Conservation (phyloP, 192 early-diverging fungal species). For the Coemansia brasiliensis region DNA sequence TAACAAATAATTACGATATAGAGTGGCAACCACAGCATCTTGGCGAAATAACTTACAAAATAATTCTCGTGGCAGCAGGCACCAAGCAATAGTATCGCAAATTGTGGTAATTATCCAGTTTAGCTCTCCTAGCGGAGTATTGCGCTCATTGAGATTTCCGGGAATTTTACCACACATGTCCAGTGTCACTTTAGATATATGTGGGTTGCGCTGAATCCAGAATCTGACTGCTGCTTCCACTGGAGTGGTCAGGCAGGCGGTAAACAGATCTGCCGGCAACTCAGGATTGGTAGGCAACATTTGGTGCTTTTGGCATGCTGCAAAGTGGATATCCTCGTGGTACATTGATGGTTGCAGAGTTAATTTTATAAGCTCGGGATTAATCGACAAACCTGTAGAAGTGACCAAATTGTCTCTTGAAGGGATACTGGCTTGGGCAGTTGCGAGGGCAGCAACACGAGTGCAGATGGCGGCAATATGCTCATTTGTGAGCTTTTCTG, state of each 20-base stretch:
- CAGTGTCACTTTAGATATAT: slow-evolving; percentile 74
- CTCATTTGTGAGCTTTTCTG: slow-evolving; percentile 8
- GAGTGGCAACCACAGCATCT: slow-evolving; percentile 88
- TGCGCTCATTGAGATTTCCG: slow-evolving; percentile 82
- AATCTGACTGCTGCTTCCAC: slow-evolving; percentile 91
- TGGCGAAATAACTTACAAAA: slow-evolving; percentile 92
- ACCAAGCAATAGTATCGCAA: slow-evolving; percentile 99
- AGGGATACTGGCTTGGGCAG: not conserved
- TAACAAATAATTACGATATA: slow-evolving; percentile 94
- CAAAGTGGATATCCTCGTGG: slow-evolving; percentile 89
- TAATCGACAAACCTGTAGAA: not conserved
- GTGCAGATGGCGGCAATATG: slow-evolving; percentile 14
- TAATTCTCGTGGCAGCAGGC: slow-evolving; percentile 77
- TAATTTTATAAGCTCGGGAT: slow-evolving; percentile 40
- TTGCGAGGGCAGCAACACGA: slow-evolving; percentile 15
- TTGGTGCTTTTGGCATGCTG: slow-evolving; percentile 83
- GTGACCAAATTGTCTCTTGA: not conserved
- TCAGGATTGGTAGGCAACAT: slow-evolving; percentile 90
- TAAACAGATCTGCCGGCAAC: slow-evolving; percentile 97
- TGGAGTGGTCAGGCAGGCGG: slow-evolving; percentile 93
- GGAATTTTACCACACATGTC: slow-evolving; percentile 66
- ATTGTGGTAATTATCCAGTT: slow-evolving; percentile 99
- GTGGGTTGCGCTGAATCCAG: slow-evolving; percentile 84
- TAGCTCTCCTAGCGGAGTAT: slow-evolving; percentile 93
- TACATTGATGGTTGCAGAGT: slow-evolving; percentile 42